Evolutionary conservation across 345 rosid species (phyloP).

Genomic region (Eucalyptus viminalis): DNA sequence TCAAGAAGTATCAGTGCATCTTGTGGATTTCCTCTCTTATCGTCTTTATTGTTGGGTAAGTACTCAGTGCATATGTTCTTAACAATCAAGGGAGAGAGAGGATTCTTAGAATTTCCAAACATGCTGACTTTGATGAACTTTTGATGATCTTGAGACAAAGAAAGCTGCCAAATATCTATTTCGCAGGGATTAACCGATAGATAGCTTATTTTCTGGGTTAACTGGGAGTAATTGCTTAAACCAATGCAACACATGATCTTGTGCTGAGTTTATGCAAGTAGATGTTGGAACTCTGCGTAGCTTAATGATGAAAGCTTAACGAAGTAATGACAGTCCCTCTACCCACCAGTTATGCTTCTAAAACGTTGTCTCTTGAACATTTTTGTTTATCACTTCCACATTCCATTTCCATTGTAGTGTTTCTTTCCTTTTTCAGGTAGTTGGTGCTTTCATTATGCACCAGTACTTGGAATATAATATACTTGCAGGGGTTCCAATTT

Average conservation of each 20-base stretch:
- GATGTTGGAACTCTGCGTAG: neutral
- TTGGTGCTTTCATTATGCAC: neutral
- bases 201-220: neutral
- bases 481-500: neutral
- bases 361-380: neutral
- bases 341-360: neutral
- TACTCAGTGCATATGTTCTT: neutral
- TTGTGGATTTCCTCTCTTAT: constrained; percentile 72
- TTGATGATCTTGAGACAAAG: neutral
- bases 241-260: neutral
- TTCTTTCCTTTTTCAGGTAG: neutral
- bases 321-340: neutral
- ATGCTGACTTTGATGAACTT: neutral
- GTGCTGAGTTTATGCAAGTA: neutral
- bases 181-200: neutral
- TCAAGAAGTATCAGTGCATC: constrained; percentile 57
- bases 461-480: neutral
- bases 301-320: neutral
- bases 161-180: neutral
- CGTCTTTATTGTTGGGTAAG: constrained; percentile 64
- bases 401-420: neutral
- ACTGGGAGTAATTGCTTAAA: neutral
- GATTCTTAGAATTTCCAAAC: neutral
- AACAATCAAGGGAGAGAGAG: neutral
- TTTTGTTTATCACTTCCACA: neutral